These are phyloP conservation scores for Hemileccinum impolitum DNA, from an alignment of 768 basidiomycete genomes.

Conservation along the genomic window DNA sequence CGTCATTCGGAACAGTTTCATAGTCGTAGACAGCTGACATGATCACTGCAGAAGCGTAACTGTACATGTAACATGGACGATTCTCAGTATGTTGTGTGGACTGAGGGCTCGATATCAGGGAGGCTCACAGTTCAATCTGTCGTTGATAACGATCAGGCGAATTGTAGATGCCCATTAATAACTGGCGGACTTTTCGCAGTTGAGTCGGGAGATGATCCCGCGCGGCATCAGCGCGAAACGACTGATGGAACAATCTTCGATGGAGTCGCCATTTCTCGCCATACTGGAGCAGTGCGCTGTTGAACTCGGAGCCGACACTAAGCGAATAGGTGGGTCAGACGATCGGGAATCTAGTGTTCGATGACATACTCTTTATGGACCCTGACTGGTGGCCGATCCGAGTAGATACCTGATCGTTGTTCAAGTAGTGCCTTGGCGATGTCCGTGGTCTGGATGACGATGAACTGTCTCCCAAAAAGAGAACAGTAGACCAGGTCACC, in stretches of 20 bases:
- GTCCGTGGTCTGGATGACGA: conserved; percentile 32
- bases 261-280: conserved; percentile 32
- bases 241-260: conserved; percentile 32
- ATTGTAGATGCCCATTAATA: conserved; percentile 21
- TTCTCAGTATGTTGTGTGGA: conserved; percentile 2
- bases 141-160: conserved; percentile 25
- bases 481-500: conserved; percentile 32
- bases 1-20: conserved; percentile 25
- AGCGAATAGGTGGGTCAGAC: not conserved
- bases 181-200: conserved; percentile 26
- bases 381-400: conserved; percentile 35
- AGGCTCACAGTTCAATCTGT: conserved; percentile 30
- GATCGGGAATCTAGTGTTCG: not conserved
- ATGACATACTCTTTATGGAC: conserved; percentile 22
- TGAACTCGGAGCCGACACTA: conserved; percentile 30
- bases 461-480: conserved; percentile 31
- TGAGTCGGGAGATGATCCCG: conserved; percentile 24
- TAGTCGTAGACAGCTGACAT: conserved; percentile 34
- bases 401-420: conserved; percentile 35
- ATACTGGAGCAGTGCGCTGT: conserved; percentile 29
- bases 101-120: not conserved
- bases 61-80: conserved; percentile 6
- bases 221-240: conserved; percentile 28
- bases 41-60: conserved; percentile 31
- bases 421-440: conserved; percentile 35